Conservation (phyloP, 345 rosid species). For the Salix koriyanagi region DNA sequence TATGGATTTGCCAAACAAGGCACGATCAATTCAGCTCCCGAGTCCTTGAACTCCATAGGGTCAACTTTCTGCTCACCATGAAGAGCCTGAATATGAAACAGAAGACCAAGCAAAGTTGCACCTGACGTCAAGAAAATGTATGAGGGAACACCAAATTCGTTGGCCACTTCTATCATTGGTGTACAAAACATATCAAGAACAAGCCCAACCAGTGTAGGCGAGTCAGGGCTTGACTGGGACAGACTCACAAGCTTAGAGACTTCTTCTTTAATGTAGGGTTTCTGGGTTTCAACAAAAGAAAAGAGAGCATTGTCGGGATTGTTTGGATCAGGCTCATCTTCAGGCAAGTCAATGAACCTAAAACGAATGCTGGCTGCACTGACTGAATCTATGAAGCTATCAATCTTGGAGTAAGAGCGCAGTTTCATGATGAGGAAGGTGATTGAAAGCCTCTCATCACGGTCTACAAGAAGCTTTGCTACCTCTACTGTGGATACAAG, state of each 20-base stretch:
- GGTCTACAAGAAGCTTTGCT: neutral
- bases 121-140: neutral
- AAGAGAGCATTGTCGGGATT: neutral
- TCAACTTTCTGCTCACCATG: neutral
- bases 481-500: neutral
- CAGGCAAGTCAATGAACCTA: neutral
- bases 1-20: conserved; percentile 7
- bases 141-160: neutral
- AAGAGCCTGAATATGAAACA: neutral
- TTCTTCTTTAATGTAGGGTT: neutral
- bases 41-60: conserved; percentile 3
- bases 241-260: neutral
- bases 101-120: neutral
- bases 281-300: neutral
- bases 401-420: neutral
- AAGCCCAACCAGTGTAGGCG: neutral
- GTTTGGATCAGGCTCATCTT: neutral
- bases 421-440: neutral
- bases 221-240: neutral
- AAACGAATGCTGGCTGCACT: neutral
- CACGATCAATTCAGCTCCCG: neutral
- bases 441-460: neutral
- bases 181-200: neutral
- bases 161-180: neutral
- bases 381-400: neutral